Conservation (phyloP, 1,284 basidiomycete genomes). For the Apiotrichum akiyoshidainum region DNA sequence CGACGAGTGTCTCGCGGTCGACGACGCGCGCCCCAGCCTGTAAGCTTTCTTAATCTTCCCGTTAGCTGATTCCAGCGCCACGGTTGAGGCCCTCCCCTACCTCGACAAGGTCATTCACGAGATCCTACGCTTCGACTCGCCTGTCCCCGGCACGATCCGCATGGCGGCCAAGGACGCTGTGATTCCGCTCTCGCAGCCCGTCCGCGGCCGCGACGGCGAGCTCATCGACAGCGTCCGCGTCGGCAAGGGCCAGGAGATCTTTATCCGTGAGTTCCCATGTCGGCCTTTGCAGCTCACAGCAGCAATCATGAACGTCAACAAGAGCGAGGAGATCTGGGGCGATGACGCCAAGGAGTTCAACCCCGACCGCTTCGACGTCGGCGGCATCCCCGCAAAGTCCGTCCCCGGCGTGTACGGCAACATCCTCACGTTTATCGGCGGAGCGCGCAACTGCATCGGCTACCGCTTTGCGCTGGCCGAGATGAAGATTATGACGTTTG, state of each 20-base stretch:
- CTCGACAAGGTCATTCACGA: slow-evolving; percentile 68
- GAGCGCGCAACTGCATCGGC: slow-evolving; percentile 67
- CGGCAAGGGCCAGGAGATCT: slow-evolving; percentile 38
- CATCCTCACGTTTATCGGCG: slow-evolving; percentile 64
- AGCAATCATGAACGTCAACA: slow-evolving; percentile 61
- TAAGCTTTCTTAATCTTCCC: background rate
- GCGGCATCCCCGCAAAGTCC: slow-evolving; percentile 41
- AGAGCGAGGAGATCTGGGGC: slow-evolving; percentile 62
- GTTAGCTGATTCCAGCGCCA: slow-evolving; percentile 6
- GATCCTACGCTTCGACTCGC: slow-evolving; percentile 63
- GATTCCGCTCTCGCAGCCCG: slow-evolving; percentile 58
- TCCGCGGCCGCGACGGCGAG: slow-evolving; percentile 48
- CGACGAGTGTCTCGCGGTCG: slow-evolving; percentile 56
- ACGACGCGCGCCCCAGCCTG: slow-evolving; percentile 38
- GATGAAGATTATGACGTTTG: slow-evolving; percentile 61
- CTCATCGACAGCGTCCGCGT: slow-evolving; percentile 41
- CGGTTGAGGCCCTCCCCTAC: slow-evolving; percentile 55
- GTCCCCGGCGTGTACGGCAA: slow-evolving; percentile 64
- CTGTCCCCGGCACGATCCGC: slow-evolving; percentile 65
- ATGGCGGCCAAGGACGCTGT: slow-evolving; percentile 58
- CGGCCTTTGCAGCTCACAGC: background rate
- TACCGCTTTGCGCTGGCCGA: slow-evolving; percentile 68
- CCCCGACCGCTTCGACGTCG: slow-evolving; percentile 31
- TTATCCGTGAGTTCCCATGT: slow-evolving; percentile 47
- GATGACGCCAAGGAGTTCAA: slow-evolving; percentile 63